A percentile compares a stretch with the other conserved stretches of the same genome.
These are phyloP conservation scores for Rhodocollybia butyracea DNA, from an alignment of 768 basidiomycete species.

Conservation along the genomic window DNA sequence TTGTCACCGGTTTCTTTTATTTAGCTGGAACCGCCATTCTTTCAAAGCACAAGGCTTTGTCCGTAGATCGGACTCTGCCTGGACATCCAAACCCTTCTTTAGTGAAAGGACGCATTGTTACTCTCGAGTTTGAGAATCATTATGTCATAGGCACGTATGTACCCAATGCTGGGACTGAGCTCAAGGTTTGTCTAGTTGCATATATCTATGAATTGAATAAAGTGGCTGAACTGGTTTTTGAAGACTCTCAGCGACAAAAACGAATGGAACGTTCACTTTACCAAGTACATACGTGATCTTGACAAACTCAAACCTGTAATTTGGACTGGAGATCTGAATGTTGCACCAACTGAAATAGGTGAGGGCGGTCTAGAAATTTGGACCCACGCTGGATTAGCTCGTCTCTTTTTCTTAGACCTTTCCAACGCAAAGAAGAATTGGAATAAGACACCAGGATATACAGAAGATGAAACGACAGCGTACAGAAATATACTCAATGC, in stretches of 20 bases:
- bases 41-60: conserved; percentile 71
- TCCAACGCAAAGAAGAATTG: conserved; percentile 69
- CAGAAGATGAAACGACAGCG: conserved; percentile 74
- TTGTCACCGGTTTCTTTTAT: neutral
- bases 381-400: neutral
- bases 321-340: conserved; percentile 87
- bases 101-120: conserved; percentile 77
- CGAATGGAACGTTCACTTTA: conserved; percentile 77
- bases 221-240: conserved; percentile 1
- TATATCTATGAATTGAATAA: neutral
- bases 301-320: conserved; percentile 82
- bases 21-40: conserved; percentile 82
- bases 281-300: conserved; percentile 63
- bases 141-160: conserved; percentile 82
- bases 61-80: conserved; percentile 64
- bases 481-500: conserved; percentile 67
- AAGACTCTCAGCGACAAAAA: conserved; percentile 78
- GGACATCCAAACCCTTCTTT: conserved; percentile 62
- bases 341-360: conserved; percentile 78
- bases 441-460: conserved; percentile 88
- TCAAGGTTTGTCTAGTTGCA: conserved; percentile 57
- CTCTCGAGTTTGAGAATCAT: conserved; percentile 70
- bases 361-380: neutral
- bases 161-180: conserved; percentile 72
- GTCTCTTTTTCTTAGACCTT: conserved; percentile 48